Conservation (phyloP, 2,329 filamentous ascomycete genomes). For the Venturiaceae sp. region DNA sequence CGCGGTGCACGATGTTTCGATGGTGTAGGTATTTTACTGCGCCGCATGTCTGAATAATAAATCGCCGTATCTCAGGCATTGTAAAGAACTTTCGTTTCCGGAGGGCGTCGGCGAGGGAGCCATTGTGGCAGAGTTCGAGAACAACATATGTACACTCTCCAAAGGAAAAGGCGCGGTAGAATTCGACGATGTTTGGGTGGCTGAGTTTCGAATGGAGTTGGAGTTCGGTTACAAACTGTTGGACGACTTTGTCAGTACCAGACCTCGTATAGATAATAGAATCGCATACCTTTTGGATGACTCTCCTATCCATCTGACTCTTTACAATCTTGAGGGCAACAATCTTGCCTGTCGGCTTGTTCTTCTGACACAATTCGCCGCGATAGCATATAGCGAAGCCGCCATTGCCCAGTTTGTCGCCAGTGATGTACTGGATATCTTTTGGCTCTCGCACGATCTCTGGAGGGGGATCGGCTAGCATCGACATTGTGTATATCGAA, state of each 20-base stretch:
- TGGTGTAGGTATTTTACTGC: conserved; percentile 97
- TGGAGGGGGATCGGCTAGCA: conserved; percentile 36
- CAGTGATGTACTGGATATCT: conserved; percentile 62
- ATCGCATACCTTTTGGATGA: conserved; percentile 64
- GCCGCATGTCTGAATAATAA: conserved; percentile 88
- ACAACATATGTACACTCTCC: conserved; percentile 86
- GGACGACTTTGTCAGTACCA: conserved; percentile 45
- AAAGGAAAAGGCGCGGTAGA: conserved; percentile 88
- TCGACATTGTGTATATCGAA: not conserved
- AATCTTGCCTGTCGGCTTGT: conserved; percentile 49
- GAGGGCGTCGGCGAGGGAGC: conserved; percentile 95
- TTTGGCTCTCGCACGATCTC: conserved; percentile 56
- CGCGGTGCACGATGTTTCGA: conserved; percentile 91
- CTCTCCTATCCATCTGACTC: conserved; percentile 70
- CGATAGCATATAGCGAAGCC: conserved; percentile 77
- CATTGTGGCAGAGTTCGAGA: conserved; percentile 88
- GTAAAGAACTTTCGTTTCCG: conserved; percentile 84
- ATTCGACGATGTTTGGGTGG: conserved; percentile 92
- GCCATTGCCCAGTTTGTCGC: conserved; percentile 66
- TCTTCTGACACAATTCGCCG: conserved; percentile 50
- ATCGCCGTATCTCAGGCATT: conserved; percentile 87
- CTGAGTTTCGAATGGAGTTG: conserved; percentile 98
- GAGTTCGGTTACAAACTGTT: conserved; percentile 66
- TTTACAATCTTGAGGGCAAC: conserved; percentile 77
- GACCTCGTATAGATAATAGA: conserved; percentile 8